Percentiles rank a stretch among this genome's conserved stretches.
These are phyloP conservation scores for Pseudogymnoascus sp. DNA, from an alignment of 2,329 filamentous ascomycete species.

Conservation along the genomic window DNA sequence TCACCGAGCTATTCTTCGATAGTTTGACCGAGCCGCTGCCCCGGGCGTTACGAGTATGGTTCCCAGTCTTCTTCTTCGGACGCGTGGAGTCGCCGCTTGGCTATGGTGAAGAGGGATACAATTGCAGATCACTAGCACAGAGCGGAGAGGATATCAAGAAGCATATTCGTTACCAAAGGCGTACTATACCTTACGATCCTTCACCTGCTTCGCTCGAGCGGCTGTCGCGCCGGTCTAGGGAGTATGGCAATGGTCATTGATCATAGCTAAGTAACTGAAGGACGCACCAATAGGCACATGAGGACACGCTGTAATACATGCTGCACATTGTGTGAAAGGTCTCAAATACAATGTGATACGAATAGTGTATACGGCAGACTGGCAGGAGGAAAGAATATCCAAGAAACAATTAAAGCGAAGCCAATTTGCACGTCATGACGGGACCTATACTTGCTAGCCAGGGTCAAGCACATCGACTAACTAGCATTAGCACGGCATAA, in stretches of 20 bases:
- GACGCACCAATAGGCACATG: not conserved
- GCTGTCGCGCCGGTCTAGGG: not conserved
- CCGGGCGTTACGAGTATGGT: not conserved
- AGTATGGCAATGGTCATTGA: not conserved
- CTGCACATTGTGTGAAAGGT: not conserved
- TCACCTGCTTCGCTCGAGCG: not conserved
- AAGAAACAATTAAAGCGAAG: not conserved
- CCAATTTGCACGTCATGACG: not conserved
- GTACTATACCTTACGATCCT: not conserved
- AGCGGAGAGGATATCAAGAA: not conserved
- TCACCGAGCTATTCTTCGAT: not conserved
- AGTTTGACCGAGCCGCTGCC: not conserved
- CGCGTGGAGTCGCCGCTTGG: not conserved
- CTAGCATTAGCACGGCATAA: not conserved
- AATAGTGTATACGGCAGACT: not conserved
- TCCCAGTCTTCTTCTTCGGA: not conserved
- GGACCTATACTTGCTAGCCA: not conserved
- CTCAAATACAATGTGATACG: not conserved
- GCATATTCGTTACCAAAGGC: not conserved
- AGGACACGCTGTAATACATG: not conserved
- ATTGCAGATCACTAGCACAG: not conserved
- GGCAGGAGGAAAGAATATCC: not conserved
- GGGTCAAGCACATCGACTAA: not conserved
- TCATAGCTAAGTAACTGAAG: not conserved
- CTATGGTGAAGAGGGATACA: not conserved